phyloP scores from a whole-genome alignment of 2,329 filamentous ascomycete species.

The Acrocalymma vagum region DNA sequence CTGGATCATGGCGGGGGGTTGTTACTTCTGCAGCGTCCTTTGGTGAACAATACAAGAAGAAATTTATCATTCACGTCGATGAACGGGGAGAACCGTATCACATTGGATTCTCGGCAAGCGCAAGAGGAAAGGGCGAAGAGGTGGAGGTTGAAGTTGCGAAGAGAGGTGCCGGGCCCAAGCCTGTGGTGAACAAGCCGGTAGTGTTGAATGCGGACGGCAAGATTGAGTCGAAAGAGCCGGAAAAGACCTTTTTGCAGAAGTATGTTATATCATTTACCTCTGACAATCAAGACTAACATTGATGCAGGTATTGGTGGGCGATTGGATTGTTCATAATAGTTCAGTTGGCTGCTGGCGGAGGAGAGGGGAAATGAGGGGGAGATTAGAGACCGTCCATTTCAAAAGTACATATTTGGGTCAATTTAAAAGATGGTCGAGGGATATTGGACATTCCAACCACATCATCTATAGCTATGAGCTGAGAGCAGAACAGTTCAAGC shows the following conservation, averaged over 20 bases:
- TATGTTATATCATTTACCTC: slow-evolving; percentile 34
- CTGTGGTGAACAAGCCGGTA: slow-evolving; percentile 61
- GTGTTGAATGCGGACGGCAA: slow-evolving; percentile 64
- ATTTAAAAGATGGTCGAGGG: no score
- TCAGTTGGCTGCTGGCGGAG: slow-evolving; percentile 55
- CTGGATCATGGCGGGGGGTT: slow-evolving; percentile 54
- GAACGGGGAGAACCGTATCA: slow-evolving; percentile 54
- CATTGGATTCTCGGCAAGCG: slow-evolving; percentile 52
- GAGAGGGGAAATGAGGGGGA: no score
- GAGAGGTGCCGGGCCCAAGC: slow-evolving; percentile 49
- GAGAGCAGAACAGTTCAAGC: no score
- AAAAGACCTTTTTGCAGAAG: slow-evolving; percentile 63
- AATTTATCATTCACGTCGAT: slow-evolving; percentile 54
- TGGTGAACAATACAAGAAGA: slow-evolving; percentile 51
- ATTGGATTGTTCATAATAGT: slow-evolving; percentile 57
- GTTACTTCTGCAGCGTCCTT: slow-evolving; percentile 55
- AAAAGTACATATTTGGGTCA: no score
- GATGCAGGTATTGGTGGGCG: slow-evolving; percentile 59
- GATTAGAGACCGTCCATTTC: no score
- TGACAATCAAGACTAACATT: slow-evolving; percentile 18
- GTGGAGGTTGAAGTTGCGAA: slow-evolving; percentile 53
- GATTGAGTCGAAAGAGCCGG: slow-evolving; percentile 55
- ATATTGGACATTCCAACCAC: no score
- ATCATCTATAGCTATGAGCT: no score
- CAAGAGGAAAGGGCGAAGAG: slow-evolving; percentile 41